Evolutionary conservation across 2,329 filamentous ascomycete genomes (phyloP), one percentile per base, ranked within the genome.

Genomic region (Dactylella cylindrospora): DNA sequence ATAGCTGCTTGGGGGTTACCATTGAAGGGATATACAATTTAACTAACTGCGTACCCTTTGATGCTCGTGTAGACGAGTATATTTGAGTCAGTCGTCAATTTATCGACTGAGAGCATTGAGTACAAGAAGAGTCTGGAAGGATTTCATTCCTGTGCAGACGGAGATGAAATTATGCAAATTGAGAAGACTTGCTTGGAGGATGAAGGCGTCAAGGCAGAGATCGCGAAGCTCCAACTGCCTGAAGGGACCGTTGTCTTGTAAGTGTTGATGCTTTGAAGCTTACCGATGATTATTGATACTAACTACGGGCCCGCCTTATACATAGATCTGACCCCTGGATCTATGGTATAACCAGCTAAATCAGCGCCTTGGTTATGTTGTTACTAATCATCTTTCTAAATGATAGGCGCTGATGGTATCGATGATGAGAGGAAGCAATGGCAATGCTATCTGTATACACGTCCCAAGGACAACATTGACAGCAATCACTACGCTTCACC

Each of bases 401-500:
- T 38, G 15, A 23, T 57, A 79, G 77, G 78, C 3, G 76, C 78
- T 3, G 78, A 80, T 64, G 78, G 78, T 19, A 54, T 78, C 62
- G 73, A 78, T 28, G 76, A 79, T 5, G 74, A 75, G 70, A 52
- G 77, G 72, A 72, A 78, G 36, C 71, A 80, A 66, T 84, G 79
- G 69, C 83, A 85, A 69, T 83, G 80, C 71, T 86, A 84, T 72
- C 71, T 86, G 49, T 86, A 86, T 72, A 77, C 85, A 72, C 75
- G 81, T 17, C 72, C 75, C 23, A 83, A 86, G 68, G 67, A 79
- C 0, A 70, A 73, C 5, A 80, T 85, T 67, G 84, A 88, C 68
- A 80, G 79, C 33, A 85, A 84, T 68, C 82, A 86, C 70, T 86
- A 86, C 68, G 81, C 84, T 0, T 78, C 85, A 66, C 84, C 84